A percentile compares a stretch with the other conserved stretches of the same genome.
phyloP scores from a whole-genome alignment of 2,329 filamentous ascomycete species.

The Microdochium trichocladiopsis region DNA sequence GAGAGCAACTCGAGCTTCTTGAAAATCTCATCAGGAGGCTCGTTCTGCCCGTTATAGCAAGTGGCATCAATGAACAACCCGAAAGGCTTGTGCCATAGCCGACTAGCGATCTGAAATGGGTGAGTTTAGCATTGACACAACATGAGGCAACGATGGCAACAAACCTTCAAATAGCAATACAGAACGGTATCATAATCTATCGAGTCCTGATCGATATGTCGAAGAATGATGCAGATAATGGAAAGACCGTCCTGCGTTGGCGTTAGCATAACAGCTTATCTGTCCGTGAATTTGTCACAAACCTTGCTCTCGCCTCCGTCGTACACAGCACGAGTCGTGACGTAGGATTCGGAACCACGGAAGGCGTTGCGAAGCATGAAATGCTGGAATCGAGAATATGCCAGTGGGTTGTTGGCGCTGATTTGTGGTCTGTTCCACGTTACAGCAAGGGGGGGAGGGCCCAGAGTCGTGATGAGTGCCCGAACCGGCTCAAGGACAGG shows the following conservation, averaged over 20 bases:
- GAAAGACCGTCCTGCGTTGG: slow-evolving; percentile 51
- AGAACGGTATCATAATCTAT: slow-evolving; percentile 60
- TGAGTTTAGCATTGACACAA: slow-evolving; percentile 7
- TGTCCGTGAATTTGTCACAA: slow-evolving; percentile 2
- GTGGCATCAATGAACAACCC: slow-evolving; percentile 63
- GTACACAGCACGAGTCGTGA: slow-evolving; percentile 59
- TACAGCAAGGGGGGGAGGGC: slow-evolving; percentile 59
- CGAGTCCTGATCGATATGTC: slow-evolving; percentile 58
- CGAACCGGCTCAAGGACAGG: slow-evolving; percentile 54
- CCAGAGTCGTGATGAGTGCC: slow-evolving; percentile 58
- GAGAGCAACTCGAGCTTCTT: slow-evolving; percentile 56
- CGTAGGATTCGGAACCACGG: slow-evolving; percentile 55
- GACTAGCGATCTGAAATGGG: slow-evolving; percentile 51
- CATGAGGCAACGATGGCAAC: not conserved
- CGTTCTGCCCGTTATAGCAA: slow-evolving; percentile 61
- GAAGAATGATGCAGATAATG: slow-evolving; percentile 62
- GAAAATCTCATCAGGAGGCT: slow-evolving; percentile 59
- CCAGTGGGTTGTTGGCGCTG: slow-evolving; percentile 53
- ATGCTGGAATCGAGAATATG: slow-evolving; percentile 63
- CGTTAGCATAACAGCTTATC: slow-evolving; percentile 1
- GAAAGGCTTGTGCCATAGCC: slow-evolving; percentile 64
- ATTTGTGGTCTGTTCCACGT: slow-evolving; percentile 64
- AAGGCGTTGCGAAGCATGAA: slow-evolving; percentile 68
- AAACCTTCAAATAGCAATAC: slow-evolving; percentile 61
- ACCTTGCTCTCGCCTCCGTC: slow-evolving; percentile 66